A percentile compares a stretch with the other conserved stretches of the same genome.
Conservation (phyloP, 2,329 filamentous ascomycete genomes). For the Triangularia verruculosa region DNA sequence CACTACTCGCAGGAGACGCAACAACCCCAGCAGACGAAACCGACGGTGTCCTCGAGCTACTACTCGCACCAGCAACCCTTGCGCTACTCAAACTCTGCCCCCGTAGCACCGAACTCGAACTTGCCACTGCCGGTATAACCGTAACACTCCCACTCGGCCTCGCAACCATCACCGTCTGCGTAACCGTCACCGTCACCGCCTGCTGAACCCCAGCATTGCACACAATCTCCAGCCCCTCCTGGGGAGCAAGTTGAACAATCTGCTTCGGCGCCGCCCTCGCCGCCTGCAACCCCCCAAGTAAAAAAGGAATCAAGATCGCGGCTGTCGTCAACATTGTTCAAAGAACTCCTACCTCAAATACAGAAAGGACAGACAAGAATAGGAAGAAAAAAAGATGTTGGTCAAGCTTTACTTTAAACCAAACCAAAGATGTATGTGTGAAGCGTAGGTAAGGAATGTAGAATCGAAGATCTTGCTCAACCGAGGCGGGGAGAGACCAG, state of each 20-base stretch:
- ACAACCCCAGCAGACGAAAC: not conserved
- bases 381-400: slow-evolving; percentile 6
- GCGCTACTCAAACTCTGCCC: not conserved
- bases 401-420: no score
- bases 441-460: not conserved
- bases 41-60: not conserved
- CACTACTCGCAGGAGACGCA: not conserved
- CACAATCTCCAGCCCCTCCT: slow-evolving; percentile 14
- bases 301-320: slow-evolving; percentile 24
- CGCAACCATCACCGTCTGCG: not conserved
- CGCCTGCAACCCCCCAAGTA: slow-evolving; percentile 17
- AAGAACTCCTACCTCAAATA: not conserved
- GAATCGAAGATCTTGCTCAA: no score
- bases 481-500: no score
- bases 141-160: not conserved
- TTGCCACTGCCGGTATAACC: slow-evolving; percentile 1
- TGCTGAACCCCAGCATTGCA: slow-evolving; percentile 9
- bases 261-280: slow-evolving; percentile 17
- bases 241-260: slow-evolving; percentile 8
- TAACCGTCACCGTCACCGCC: slow-evolving; percentile 11
- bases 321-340: slow-evolving; percentile 20
- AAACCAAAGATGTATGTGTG: slow-evolving; percentile 21
- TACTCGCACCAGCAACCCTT: no score
- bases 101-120: not conserved
- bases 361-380: slow-evolving; percentile 24